Evolutionary conservation across 2,329 filamentous ascomycete genomes (phyloP).

Genomic region (Fusarium hostae): DNA sequence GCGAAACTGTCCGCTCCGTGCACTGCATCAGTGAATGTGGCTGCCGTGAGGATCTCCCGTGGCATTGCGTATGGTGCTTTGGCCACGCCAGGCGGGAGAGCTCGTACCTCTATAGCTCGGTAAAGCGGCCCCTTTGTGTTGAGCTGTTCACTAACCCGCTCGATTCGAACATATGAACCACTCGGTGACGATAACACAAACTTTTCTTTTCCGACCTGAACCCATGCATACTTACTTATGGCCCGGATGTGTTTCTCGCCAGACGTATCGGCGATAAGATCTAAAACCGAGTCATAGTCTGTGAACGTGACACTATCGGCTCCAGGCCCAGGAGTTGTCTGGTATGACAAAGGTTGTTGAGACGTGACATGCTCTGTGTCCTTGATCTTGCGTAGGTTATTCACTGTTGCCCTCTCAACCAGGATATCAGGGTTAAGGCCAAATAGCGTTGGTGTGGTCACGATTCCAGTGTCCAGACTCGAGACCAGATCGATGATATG

Average conservation of each 20-base stretch:
- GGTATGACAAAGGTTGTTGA: constrained; percentile 23
- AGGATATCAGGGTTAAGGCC: constrained; percentile 87
- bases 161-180: constrained; percentile 70
- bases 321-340: constrained; percentile 20
- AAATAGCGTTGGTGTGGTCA: constrained; percentile 92
- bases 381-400: constrained; percentile 69
- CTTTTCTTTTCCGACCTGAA: constrained; percentile 75
- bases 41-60: constrained; percentile 71
- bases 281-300: constrained; percentile 91
- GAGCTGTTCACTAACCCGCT: constrained; percentile 49
- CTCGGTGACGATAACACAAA: constrained; percentile 76
- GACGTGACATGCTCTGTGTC: constrained; percentile 52
- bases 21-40: constrained; percentile 78
- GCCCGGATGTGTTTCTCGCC: constrained; percentile 81
- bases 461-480: constrained; percentile 82
- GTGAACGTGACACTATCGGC: constrained; percentile 76
- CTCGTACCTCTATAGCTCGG: constrained; percentile 61
- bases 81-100: constrained; percentile 55
- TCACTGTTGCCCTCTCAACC: constrained; percentile 72
- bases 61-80: constrained; percentile 75
- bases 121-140: constrained; percentile 49
- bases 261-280: constrained; percentile 84
- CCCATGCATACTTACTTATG: constrained; percentile 84
- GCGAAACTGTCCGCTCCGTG: constrained; percentile 88
- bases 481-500: constrained; percentile 98